Conservation (phyloP, 257 asterid genomes). For the Scutellaria barbata region DNA sequence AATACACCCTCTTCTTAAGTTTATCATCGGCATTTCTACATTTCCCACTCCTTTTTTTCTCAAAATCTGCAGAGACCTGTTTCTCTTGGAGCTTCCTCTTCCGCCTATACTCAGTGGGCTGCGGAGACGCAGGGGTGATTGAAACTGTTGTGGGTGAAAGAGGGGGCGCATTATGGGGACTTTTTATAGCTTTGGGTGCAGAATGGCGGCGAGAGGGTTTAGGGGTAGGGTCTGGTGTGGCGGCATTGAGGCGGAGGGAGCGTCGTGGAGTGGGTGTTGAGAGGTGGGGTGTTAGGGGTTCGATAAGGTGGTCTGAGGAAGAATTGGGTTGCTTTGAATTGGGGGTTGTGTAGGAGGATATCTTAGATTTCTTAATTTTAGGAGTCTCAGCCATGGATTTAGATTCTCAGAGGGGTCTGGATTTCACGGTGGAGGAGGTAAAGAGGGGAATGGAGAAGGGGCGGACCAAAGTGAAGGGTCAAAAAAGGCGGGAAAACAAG, state of each 20-base stretch:
- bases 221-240: slow-evolving; percentile 32
- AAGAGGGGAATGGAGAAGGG: too few relatives aligned
- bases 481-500: too few relatives aligned
- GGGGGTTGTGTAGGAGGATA: slow-evolving; percentile 41
- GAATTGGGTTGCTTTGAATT: slow-evolving; percentile 36
- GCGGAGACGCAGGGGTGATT: slow-evolving; percentile 59
- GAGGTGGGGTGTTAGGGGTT: slow-evolving; percentile 62
- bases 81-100: slow-evolving; percentile 50
- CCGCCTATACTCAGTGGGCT: slow-evolving; percentile 50
- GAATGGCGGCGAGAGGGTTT: slow-evolving; percentile 30
- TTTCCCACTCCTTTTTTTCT: slow-evolving; percentile 40
- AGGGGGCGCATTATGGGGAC: slow-evolving; percentile 30
- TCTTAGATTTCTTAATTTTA: slow-evolving; percentile 45
- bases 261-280: slow-evolving; percentile 57
- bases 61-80: background rate
- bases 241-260: slow-evolving; percentile 59
- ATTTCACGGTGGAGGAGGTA: too few relatives aligned
- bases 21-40: slow-evolving; percentile 17
- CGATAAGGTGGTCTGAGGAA: slow-evolving; percentile 38
- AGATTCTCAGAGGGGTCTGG: background rate
- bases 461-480: too few relatives aligned
- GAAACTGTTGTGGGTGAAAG: slow-evolving; percentile 37
- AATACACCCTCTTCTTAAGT: slow-evolving; percentile 57
- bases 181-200: slow-evolving; percentile 27
- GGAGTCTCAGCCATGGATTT: slow-evolving; percentile 60